Percentiles rank a stretch among this genome's conserved stretches.
Conservation (phyloP, 1,139 yeast genomes). For the Yamadazyma friedrichii region DNA sequence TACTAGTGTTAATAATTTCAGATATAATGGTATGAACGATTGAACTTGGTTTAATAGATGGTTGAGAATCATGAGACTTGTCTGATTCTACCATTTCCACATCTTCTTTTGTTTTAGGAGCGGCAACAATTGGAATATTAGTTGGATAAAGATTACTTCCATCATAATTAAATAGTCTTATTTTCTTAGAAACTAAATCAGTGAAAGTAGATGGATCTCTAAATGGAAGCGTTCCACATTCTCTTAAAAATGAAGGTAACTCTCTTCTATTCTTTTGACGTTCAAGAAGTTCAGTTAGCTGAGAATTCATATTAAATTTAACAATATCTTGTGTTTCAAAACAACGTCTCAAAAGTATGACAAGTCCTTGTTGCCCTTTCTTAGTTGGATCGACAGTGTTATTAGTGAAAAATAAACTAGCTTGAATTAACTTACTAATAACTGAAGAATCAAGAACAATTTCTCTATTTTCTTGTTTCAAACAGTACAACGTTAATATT, state of each 20-base stretch:
- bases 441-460: slow-evolving; percentile 43
- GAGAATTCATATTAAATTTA: slow-evolving; percentile 47
- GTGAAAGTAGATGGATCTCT: slow-evolving; percentile 59
- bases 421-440: slow-evolving; percentile 15
- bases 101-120: slow-evolving; percentile 24
- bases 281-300: slow-evolving; percentile 27
- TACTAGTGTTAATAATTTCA: slow-evolving; percentile 60
- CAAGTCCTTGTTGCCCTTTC: slow-evolving; percentile 18
- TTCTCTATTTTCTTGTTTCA: slow-evolving; percentile 37
- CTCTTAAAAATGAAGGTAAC: slow-evolving; percentile 52
- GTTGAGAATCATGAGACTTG: slow-evolving; percentile 11
- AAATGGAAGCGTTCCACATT: slow-evolving; percentile 53
- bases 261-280: slow-evolving; percentile 39
- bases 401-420: slow-evolving; percentile 3
- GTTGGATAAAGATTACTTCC: slow-evolving; percentile 22
- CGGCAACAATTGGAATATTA: slow-evolving; percentile 18
- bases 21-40: slow-evolving; percentile 60
- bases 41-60: slow-evolving; percentile 45
- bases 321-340: slow-evolving; percentile 62
- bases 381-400: slow-evolving; percentile 6
- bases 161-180: slow-evolving; percentile 49
- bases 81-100: slow-evolving; percentile 34
- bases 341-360: slow-evolving; percentile 60
- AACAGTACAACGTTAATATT: slow-evolving; percentile 53
- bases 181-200: slow-evolving; percentile 49